Percentiles rank a stretch among this genome's conserved stretches.
These are phyloP conservation scores for Ilyonectria mors-panacis DNA, from an alignment of 2,329 filamentous ascomycete species.

Conservation along the genomic window DNA sequence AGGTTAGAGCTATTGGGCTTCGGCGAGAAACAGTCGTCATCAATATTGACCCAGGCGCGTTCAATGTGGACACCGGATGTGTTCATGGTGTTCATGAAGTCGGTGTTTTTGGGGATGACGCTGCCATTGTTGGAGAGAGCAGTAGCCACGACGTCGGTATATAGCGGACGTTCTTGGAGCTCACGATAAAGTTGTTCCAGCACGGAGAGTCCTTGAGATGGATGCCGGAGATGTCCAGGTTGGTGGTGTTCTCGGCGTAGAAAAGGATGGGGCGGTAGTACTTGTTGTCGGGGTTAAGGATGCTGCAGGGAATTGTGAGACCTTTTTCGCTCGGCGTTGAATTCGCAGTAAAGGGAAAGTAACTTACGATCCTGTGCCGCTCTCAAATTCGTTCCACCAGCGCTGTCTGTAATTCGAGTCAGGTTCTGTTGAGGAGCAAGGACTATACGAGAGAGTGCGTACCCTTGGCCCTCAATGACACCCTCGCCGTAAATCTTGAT, in stretches of 20 bases:
- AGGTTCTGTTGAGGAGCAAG: background rate
- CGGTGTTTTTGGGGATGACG: constrained; percentile 70
- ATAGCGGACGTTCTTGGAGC: constrained; percentile 68
- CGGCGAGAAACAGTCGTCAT: constrained; percentile 74
- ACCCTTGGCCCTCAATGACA: constrained; percentile 68
- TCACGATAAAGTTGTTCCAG: constrained; percentile 75
- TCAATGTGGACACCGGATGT: constrained; percentile 67
- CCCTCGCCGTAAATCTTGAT: constrained; percentile 73
- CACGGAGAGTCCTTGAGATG: constrained; percentile 73
- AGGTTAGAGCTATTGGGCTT: constrained; percentile 73
- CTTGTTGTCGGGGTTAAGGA: constrained; percentile 67
- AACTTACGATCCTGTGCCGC: constrained; percentile 36
- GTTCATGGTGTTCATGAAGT: constrained; percentile 74
- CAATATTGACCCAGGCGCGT: constrained; percentile 66
- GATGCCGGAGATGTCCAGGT: constrained; percentile 70
- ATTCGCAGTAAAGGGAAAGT: fast-evolving
- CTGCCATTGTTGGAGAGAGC: constrained; percentile 63
- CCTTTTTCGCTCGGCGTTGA: background rate
- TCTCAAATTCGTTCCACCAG: constrained; percentile 41
- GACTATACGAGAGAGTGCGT: background rate
- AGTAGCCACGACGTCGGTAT: constrained; percentile 68
- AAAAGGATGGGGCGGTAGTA: constrained; percentile 74
- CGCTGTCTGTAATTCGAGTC: constrained; percentile 25
- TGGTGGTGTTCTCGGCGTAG: constrained; percentile 73
- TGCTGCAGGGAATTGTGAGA: constrained; percentile 35